Evolutionary conservation across 2,329 filamentous ascomycete species (phyloP).

Genomic region (Sarocladiaceae sp.): DNA sequence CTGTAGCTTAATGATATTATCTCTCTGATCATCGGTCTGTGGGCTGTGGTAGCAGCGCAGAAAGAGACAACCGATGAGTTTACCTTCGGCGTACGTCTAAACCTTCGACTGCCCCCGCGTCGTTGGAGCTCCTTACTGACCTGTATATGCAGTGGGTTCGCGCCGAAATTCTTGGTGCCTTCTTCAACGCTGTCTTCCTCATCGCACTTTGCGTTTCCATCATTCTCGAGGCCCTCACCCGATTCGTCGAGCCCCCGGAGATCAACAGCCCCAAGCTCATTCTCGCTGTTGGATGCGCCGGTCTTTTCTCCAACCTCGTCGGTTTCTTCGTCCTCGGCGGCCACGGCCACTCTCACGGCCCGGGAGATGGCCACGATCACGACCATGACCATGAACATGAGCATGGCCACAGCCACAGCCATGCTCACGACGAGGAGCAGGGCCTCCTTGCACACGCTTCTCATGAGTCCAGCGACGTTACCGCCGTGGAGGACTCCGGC

Average conservation of each 20-base stretch:
- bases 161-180: conserved; percentile 90
- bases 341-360: conserved; percentile 76
- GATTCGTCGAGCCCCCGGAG: conserved; percentile 84
- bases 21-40: conserved; percentile 83
- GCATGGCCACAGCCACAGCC: conserved; percentile 26
- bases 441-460: conserved; percentile 36
- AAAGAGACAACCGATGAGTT: conserved; percentile 83
- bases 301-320: conserved; percentile 80
- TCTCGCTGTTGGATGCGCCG: conserved; percentile 79
- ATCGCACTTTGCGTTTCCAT: conserved; percentile 95
- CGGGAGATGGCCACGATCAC: conserved; percentile 48
- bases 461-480: conserved; percentile 18
- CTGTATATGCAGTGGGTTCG: conserved; percentile 98
- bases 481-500: conserved; percentile 43
- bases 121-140: too few species aligned
- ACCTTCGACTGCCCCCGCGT: not conserved
- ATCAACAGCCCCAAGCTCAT: conserved; percentile 82
- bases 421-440: conserved; percentile 41
- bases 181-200: conserved; percentile 96
- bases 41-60: conserved; percentile 88
- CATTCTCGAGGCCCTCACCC: conserved; percentile 87
- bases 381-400: conserved; percentile 37
- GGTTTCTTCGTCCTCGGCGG: conserved; percentile 90
- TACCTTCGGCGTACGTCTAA: conserved; percentile 74
- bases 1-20: conserved; percentile 89